Base-by-base conservation (phyloP, 163 green algal species). In the Scenedesmus sp. region DNA sequence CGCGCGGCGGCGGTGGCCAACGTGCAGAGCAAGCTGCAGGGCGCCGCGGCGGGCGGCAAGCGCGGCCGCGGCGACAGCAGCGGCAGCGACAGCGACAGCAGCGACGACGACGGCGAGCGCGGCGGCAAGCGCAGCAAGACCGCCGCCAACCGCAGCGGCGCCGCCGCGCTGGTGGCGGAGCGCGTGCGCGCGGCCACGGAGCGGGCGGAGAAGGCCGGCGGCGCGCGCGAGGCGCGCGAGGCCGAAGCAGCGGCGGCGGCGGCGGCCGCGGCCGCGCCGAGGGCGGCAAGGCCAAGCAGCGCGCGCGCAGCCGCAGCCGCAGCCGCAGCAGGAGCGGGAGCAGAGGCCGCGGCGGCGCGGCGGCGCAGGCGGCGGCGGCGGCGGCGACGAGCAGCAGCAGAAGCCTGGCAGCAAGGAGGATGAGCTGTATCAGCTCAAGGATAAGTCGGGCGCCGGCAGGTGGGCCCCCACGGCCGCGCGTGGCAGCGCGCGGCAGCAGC, bases 211-310 rank as follows among this genome's bases (percentile, higher is more conserved):
- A 44, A 20, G 3, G 51, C 67, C 1, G 7, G 51, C 1, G 51
- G 51, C 28, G 67, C 33, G 1, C 18, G 67, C 42, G 48, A n/a
- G n/a, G n/a, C n/a, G n/a, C n/a, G n/a, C n/a, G n/a, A n/a, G n/a
- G n/a, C n/a, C n/a, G n/a, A 58, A 42, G 66, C 66, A 74, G 64
- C 64, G 51, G 66, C 66, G 63, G 66, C 66, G 63, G 66, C 66
- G 34, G 65, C 26, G 48, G 66, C 18, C 15, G 66, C 34, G 50
- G 66, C 5, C 13, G 56, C 22, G 3, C 42, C 39, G n/a, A 9
- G 63, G 20, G 18, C 5, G 24, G 4, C n/a, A n/a, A n/a, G n/a
- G n/a, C n/a, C n/a, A n/a, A n/a, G 7, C 39, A 47, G 39, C 39
- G 39, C 39, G 39, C 39, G 39, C 7, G 6, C 39, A 47, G 39